These are phyloP conservation scores for Pharus latifolius DNA, from an alignment of 176 grass and related monocot species.

Conservation along the genomic window DNA sequence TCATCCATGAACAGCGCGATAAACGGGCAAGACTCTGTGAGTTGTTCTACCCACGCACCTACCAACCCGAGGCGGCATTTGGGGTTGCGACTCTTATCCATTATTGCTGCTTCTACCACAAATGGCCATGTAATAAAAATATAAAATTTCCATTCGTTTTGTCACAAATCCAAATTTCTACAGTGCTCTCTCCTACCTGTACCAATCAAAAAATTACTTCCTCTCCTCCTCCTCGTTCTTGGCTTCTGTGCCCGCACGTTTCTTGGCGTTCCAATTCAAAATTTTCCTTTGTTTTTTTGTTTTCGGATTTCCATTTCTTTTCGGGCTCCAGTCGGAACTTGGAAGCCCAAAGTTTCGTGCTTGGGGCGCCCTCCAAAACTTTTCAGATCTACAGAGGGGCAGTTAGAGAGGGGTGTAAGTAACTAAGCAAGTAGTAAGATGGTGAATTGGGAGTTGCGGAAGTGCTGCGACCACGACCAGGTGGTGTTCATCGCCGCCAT, in stretches of 20 bases:
- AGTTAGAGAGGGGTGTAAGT: not conserved
- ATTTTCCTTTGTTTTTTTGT: not conserved
- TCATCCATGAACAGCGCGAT: too few relatives aligned
- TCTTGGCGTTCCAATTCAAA: not conserved
- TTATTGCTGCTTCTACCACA: too few relatives aligned
- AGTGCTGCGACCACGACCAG: conserved; percentile 71
- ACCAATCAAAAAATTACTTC: too few relatives aligned
- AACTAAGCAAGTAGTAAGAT: not conserved
- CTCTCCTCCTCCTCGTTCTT: not conserved
- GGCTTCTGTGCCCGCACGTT: conserved; percentile 21
- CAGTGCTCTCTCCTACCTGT: too few relatives aligned
- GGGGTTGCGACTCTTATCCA: too few relatives aligned
- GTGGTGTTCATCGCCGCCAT: conserved; percentile 61
- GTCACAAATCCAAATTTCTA: too few relatives aligned
- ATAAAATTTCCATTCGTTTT: too few relatives aligned
- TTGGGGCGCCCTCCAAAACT: not conserved
- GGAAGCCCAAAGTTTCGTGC: too few relatives aligned
- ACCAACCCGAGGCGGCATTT: too few relatives aligned
- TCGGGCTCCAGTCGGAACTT: not conserved
- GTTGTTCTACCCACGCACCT: too few relatives aligned
- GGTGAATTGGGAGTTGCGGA: conserved; percentile 85
- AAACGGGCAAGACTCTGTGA: too few relatives aligned
- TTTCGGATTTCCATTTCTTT: not conserved
- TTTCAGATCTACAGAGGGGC: conserved; percentile 25
- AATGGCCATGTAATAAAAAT: too few relatives aligned